These are phyloP conservation scores for Candida khao-thaluensis DNA, from an alignment of 805 yeast genomes.

Conservation along the genomic window DNA sequence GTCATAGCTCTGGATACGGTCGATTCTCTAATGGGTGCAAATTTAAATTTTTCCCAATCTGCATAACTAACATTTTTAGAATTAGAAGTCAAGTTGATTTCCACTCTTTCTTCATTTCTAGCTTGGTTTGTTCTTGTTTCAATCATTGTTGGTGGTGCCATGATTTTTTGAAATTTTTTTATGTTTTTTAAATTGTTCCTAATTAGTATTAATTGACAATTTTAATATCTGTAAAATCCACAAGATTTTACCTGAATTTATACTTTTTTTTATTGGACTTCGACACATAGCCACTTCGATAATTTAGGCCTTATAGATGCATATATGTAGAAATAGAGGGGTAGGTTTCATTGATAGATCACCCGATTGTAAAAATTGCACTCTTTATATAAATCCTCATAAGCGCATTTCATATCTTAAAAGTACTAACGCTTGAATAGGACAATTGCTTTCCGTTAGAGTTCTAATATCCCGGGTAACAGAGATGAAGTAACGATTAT, in stretches of 20 bases:
- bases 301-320: constrained; percentile 1
- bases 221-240: no score
- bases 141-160: constrained; percentile 37
- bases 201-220: no score
- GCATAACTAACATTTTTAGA: constrained; percentile 22
- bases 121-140: constrained; percentile 15
- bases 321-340: neutral
- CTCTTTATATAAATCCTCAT: constrained; percentile 4
- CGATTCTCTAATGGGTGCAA: constrained; percentile 74
- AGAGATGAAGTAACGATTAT: neutral
- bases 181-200: no score
- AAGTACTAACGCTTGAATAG: no score
- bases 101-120: constrained; percentile 1
- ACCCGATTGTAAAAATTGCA: neutral
- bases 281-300: neutral
- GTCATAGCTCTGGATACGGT: constrained; percentile 83
- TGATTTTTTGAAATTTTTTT: constrained; percentile 12
- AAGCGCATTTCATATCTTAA: constrained; percentile 1
- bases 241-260: constrained; percentile 2
- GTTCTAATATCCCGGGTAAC: neutral
- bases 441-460: neutral
- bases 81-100: constrained; percentile 18
- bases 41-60: constrained; percentile 70
- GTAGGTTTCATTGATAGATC: no score
- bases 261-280: no score